These are phyloP conservation scores for Diaporthe vexans DNA, from an alignment of 2,329 filamentous ascomycete genomes.

Conservation along the genomic window DNA sequence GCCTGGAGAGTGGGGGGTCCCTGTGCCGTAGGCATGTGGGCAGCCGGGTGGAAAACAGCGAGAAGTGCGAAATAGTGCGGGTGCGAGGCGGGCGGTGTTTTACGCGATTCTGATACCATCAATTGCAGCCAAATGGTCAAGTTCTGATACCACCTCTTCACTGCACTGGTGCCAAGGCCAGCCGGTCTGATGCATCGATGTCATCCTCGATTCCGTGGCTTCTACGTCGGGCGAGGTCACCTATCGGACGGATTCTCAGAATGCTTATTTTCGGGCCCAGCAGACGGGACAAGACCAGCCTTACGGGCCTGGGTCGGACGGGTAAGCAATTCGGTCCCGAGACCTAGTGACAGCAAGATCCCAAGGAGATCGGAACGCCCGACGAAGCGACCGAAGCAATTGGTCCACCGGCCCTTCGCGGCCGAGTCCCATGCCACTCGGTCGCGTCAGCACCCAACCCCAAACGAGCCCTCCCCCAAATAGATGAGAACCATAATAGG, in stretches of 20 bases:
- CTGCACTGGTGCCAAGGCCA: not conserved
- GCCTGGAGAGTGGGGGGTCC: not conserved
- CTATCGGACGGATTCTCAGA: not conserved
- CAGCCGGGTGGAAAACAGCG: not conserved
- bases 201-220: not conserved
- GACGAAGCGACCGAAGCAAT: conserved; percentile 10
- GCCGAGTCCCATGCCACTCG: not conserved
- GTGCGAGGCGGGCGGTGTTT: not conserved
- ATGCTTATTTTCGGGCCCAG: not conserved
- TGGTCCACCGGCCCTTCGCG: not conserved
- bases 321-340: conserved; percentile 25
- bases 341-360: not conserved
- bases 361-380: conserved; percentile 9
- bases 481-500: not conserved
- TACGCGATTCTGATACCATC: conserved; percentile 8
- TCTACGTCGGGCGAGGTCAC: not conserved
- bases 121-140: not conserved
- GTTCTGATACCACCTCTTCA: not conserved
- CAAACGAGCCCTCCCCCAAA: not conserved
- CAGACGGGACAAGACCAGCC: conserved; percentile 5
- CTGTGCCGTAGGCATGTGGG: not conserved
- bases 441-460: conserved; percentile 4
- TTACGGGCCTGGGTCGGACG: conserved; percentile 8
- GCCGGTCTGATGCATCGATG: not conserved
- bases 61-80: not conserved